phyloP scores from a whole-genome alignment of 768 basidiomycete species.

The Clavulina sp. region DNA sequence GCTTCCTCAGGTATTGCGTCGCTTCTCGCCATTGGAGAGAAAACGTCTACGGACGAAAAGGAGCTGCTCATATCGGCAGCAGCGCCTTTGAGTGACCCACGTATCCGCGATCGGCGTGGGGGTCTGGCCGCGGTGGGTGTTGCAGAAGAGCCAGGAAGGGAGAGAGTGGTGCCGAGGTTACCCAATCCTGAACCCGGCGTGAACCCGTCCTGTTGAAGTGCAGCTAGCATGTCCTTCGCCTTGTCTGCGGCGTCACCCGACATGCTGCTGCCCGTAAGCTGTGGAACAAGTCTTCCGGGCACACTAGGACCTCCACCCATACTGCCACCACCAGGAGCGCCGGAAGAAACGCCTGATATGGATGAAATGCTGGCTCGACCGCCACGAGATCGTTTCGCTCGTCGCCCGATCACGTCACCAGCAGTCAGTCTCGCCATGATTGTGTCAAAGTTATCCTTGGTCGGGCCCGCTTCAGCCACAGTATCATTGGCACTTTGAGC shows the following conservation, averaged over 20 bases:
- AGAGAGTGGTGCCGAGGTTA: no score
- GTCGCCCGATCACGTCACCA: conserved; percentile 35
- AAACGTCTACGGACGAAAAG: no score
- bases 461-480: conserved; percentile 31
- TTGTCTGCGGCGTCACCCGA: conserved; percentile 34
- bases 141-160: no score
- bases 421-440: conserved; percentile 53
- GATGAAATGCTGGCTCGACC: conserved; percentile 4
- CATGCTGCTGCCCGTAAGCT: conserved; percentile 32
- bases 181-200: no score
- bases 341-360: conserved; percentile 2
- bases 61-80: no score
- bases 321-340: not conserved
- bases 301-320: conserved; percentile 14
- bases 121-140: no score
- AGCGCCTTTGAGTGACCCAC: no score
- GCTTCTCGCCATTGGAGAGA: no score
- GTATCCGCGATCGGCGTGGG: no score
- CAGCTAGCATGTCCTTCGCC: conserved; percentile 61
- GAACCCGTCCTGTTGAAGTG: conserved; percentile 55
- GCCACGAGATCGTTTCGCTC: conserved; percentile 1
- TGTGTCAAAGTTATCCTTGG: conserved; percentile 42
- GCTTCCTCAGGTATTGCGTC: no score
- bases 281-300: not conserved
- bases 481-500: conserved; percentile 20